A percentile compares a stretch with the other conserved stretches of the same genome.
Evolutionary conservation across 176 grass and related monocot species (phyloP).

Genomic region (Zoysia pacifica): DNA sequence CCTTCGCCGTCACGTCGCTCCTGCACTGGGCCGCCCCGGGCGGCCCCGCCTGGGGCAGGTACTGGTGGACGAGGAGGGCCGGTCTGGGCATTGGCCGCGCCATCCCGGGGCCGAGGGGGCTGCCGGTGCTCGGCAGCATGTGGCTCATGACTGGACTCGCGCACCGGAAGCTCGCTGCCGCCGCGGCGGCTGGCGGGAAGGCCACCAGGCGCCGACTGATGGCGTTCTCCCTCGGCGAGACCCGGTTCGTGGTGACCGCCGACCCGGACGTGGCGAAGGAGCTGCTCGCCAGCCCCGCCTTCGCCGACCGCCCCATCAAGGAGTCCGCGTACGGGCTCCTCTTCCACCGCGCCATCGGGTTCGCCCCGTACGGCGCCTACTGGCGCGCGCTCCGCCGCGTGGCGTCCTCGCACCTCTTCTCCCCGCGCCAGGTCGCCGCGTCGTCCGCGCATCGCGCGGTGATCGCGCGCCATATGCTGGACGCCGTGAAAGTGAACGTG

Average conservation of each 20-base stretch:
- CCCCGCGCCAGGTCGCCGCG: constrained; percentile 33
- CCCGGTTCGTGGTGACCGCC: constrained; percentile 72
- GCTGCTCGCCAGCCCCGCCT: constrained; percentile 62
- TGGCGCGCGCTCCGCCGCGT: constrained; percentile 64
- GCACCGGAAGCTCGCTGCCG: not conserved
- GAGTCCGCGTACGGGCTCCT: constrained; percentile 71
- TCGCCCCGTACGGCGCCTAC: constrained; percentile 65
- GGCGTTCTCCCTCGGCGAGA: constrained; percentile 76
- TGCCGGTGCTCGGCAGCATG: constrained; percentile 71
- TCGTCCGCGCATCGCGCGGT: not conserved
- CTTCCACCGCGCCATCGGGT: constrained; percentile 92
- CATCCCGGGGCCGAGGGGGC: constrained; percentile 61
- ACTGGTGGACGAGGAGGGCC: constrained; percentile 42
- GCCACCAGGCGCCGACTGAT: constrained; percentile 23
- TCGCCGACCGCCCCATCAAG: constrained; percentile 77
- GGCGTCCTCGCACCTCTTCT: not conserved
- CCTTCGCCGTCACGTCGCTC: constrained; percentile 43
- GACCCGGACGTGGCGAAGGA: constrained; percentile 62
- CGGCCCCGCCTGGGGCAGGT: constrained; percentile 75
- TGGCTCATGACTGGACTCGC: constrained; percentile 63
- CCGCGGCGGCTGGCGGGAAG: not conserved
- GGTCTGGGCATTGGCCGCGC: not conserved
- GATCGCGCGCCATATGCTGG: too few species aligned
- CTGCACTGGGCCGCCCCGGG: constrained; percentile 65
- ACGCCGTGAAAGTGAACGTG: too few species aligned